These are phyloP conservation scores for Phytophthora vignae DNA, from an alignment of 352 stramenopile species.

Conservation along the genomic window DNA sequence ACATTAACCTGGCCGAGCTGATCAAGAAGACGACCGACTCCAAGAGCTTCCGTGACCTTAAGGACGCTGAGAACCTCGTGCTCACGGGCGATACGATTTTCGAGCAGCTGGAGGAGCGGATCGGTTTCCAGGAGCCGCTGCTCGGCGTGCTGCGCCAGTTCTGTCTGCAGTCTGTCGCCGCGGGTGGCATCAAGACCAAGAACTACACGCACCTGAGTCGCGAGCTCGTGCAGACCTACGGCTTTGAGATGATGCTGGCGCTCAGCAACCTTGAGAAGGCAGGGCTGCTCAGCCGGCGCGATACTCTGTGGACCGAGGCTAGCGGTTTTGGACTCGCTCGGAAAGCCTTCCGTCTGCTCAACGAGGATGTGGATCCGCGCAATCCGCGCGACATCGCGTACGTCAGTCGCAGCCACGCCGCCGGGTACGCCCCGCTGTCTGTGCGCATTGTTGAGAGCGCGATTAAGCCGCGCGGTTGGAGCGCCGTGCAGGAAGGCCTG, in stretches of 20 bases:
- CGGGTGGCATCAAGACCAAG: constrained; percentile 94
- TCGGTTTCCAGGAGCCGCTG: constrained; percentile 93
- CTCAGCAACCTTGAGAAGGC: constrained; percentile 95
- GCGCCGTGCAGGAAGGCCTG: constrained; percentile 80
- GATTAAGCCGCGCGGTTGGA: constrained; percentile 82
- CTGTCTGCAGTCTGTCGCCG: constrained; percentile 94
- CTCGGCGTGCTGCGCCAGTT: constrained; percentile 92
- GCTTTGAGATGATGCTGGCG: constrained; percentile 95
- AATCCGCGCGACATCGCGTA: constrained; percentile 96
- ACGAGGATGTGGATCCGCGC: constrained; percentile 94
- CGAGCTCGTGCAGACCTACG: constrained; percentile 97
- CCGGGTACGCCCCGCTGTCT: constrained; percentile 95
- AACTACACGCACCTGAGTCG: constrained; percentile 95
- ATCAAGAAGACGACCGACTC: constrained; percentile 96
- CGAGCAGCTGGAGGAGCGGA: constrained; percentile 96
- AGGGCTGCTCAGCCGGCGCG: constrained; percentile 90
- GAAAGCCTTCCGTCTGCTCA: constrained; percentile 95
- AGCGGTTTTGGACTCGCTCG: constrained; percentile 88
- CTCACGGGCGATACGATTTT: constrained; percentile 96
- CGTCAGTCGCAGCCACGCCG: constrained; percentile 77
- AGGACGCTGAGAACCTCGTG: constrained; percentile 95
- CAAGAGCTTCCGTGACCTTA: constrained; percentile 94
- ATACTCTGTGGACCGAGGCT: constrained; percentile 87
- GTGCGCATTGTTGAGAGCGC: constrained; percentile 93
- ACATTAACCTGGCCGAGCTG: constrained; percentile 97